Conservation (phyloP, 257 asterid genomes). For the Henckelia pumila region DNA sequence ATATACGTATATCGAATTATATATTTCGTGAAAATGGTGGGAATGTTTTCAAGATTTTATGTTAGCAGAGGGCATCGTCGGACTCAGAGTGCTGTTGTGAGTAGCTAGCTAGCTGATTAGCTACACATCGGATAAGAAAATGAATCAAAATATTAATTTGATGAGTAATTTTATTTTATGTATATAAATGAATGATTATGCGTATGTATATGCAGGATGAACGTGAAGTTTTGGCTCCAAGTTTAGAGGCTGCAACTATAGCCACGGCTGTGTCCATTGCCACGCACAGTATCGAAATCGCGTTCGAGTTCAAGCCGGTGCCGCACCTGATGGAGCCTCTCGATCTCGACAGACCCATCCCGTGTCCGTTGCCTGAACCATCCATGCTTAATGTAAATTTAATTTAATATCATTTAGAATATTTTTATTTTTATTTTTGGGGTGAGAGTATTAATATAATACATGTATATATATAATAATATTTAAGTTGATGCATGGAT, state of each 20-base stretch:
- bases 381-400: conserved; percentile 76
- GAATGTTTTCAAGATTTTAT: neutral
- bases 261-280: conserved; percentile 42
- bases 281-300: conserved; percentile 63
- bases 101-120: too few relatives aligned
- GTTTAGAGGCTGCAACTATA: conserved; percentile 38
- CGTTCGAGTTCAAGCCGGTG: conserved; percentile 74
- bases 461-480: too few relatives aligned
- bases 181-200: neutral
- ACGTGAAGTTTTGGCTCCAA: conserved; percentile 52
- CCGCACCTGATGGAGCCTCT: conserved; percentile 79
- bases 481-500: neutral
- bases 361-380: conserved; percentile 89
- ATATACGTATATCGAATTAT: neutral
- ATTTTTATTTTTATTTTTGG: too few relatives aligned
- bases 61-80: neutral
- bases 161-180: too few relatives aligned
- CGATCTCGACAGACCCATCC: conserved; percentile 73
- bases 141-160: too few relatives aligned
- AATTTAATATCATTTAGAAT: too few relatives aligned
- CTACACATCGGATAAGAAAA: too few relatives aligned
- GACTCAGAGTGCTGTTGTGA: neutral
- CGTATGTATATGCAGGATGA: conserved; percentile 40
- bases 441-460: too few relatives aligned
- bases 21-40: neutral